Base-by-base conservation (phyloP, 139 green algal genomes). In the Auxenochlorella pyrenoidosa region DNA sequence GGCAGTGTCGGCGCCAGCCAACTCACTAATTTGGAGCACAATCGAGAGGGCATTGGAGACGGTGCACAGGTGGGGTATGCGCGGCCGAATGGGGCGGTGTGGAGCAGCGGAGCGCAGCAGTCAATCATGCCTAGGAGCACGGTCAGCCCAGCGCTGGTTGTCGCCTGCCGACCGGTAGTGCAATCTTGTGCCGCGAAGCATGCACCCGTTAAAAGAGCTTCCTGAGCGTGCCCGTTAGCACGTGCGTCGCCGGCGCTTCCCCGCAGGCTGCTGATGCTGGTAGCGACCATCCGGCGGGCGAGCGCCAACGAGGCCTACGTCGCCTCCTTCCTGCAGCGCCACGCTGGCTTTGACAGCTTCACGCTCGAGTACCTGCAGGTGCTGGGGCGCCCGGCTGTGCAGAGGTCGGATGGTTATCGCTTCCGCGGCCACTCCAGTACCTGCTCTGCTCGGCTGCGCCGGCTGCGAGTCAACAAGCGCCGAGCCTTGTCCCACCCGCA, bases 251-350 rank as follows among this genome's bases (percentile, higher is more conserved):
- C 34, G 38, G 54, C 41, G 21, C 24, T 60, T 8, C 36, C 73
- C 30, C 10, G 41, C 73, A 80, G 73, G 38, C 34, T 89, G 72
- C 32, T 86, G 12, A 71, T 76, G 30, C 34, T 89, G 24, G 30
- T 89, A 26, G 51, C 54, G 6, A 34, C 51, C 54, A 40, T 87
- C 4, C 38, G 75, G 36, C 72, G 76, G 6, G 26, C 34, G 22
- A 60, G 63, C 54, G 85, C 85, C 43, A 89, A 89, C 75, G 85
- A 89, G 59, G 41, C 54, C 30, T 89, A 89, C 75, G 85, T 89
- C n/a, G 36, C n/a, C 19, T 36, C 26, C 43, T 81, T 65, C 43
- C 43, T 81, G 30, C 24, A 81, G 75, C 75, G 44, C 30, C 12
- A 13, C 6, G 22, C 30, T 22, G 43, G 75, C 36, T 34, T 81